phyloP scores from a whole-genome alignment of 2,329 filamentous ascomycete genomes.

The Ascochyta clinopodiicola region DNA sequence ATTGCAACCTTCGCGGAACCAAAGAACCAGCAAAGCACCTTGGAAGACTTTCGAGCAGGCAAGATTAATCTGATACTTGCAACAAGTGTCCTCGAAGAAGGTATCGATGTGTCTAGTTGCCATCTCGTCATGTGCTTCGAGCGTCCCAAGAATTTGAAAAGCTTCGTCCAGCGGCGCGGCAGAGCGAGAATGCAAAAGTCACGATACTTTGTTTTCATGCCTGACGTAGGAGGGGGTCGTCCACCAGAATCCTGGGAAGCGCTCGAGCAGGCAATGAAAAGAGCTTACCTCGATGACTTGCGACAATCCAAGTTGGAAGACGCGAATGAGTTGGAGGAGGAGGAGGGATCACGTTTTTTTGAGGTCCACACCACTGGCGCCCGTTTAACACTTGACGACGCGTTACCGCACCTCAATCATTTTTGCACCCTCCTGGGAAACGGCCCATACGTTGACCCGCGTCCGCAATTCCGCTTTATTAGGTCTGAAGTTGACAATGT shows the following conservation, averaged over 20 bases:
- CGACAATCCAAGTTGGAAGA: conserved; percentile 57
- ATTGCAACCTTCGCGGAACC: conserved; percentile 59
- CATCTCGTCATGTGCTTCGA: conserved; percentile 71
- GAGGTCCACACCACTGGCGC: conserved; percentile 56
- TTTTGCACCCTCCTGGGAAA: conserved; percentile 73
- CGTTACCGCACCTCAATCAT: conserved; percentile 78
- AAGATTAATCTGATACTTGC: conserved; percentile 64
- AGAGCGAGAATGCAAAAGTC: conserved; percentile 66
- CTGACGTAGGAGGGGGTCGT: conserved; percentile 40
- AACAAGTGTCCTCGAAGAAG: conserved; percentile 66
- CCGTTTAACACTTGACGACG: conserved; percentile 73
- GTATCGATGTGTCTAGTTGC: conserved; percentile 68
- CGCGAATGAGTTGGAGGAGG: conserved; percentile 58
- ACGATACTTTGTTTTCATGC: conserved; percentile 60
- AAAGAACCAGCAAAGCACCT: conserved; percentile 57
- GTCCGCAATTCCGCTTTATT: conserved; percentile 71
- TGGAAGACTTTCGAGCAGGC: conserved; percentile 62
- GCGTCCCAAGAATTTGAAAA: conserved; percentile 65
- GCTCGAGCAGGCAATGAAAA: conserved; percentile 76
- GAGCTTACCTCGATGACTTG: conserved; percentile 69
- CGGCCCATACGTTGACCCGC: conserved; percentile 66
- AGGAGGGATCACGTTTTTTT: conserved; percentile 42
- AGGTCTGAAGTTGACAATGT: conserved; percentile 36
- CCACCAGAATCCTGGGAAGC: conserved; percentile 63
- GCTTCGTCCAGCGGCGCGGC: conserved; percentile 70